phyloP scores from a whole-genome alignment of 2,329 filamentous ascomycete species.

The Cadophora luteo-olivacea region DNA sequence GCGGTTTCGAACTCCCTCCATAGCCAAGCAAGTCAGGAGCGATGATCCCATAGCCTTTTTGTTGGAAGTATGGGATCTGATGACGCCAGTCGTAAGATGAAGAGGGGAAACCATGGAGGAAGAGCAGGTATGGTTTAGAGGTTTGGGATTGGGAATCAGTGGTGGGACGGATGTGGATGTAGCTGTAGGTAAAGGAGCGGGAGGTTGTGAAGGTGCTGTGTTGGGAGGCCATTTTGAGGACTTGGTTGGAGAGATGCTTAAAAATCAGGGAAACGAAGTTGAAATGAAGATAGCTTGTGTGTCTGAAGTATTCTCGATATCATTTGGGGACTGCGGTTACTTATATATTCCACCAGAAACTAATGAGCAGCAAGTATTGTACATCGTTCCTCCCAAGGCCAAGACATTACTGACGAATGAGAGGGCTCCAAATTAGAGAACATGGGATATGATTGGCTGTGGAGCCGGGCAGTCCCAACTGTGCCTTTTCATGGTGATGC shows the following conservation, averaged over 20 bases:
- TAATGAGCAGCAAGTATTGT: not conserved
- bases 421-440: not conserved
- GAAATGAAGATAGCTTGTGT: not conserved
- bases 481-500: not conserved
- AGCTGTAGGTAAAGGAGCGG: conserved; percentile 36
- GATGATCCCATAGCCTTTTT: conserved; percentile 50
- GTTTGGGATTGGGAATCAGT: not conserved
- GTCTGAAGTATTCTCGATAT: not conserved
- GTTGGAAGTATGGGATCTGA: conserved; percentile 34
- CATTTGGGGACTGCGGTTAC: not conserved
- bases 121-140: conserved; percentile 47
- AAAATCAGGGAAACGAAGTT: not conserved
- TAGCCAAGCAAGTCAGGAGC: conserved; percentile 51
- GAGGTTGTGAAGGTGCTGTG: conserved; percentile 13
- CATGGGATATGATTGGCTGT: conserved; percentile 4
- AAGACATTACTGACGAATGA: not conserved
- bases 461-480: not conserved
- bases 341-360: not conserved
- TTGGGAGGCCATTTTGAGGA: conserved; percentile 13
- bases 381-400: not conserved
- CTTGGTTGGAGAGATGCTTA: not conserved
- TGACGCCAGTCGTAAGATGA: conserved; percentile 50
- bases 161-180: conserved; percentile 40
- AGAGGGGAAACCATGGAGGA: conserved; percentile 57
- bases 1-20: conserved; percentile 46